These are phyloP conservation scores for Spathaspora gorwiae DNA, from an alignment of 805 yeast species.

Conservation along the genomic window DNA sequence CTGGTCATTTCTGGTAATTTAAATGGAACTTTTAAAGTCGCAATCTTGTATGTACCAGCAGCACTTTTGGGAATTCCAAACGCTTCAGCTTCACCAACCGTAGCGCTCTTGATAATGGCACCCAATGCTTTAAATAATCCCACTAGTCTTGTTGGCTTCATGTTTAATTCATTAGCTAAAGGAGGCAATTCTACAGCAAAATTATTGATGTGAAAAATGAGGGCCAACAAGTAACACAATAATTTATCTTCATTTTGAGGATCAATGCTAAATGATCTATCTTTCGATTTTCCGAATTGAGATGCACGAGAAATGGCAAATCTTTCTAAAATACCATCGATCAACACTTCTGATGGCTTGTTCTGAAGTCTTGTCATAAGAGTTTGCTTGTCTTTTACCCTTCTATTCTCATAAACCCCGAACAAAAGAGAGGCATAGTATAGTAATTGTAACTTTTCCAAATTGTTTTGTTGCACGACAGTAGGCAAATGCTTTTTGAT, in stretches of 20 bases:
- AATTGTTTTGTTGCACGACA: slow-evolving; percentile 39
- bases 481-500: slow-evolving; percentile 44
- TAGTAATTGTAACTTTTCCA: slow-evolving; percentile 60
- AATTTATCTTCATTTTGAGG: slow-evolving; percentile 86
- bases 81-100: slow-evolving; percentile 71
- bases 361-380: slow-evolving; percentile 55
- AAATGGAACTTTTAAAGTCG: slow-evolving; percentile 82
- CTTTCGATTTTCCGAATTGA: slow-evolving; percentile 68
- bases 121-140: slow-evolving; percentile 78
- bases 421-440: slow-evolving; percentile 75
- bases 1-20: slow-evolving; percentile 78
- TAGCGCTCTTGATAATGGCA: slow-evolving; percentile 67
- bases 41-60: slow-evolving; percentile 69
- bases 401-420: slow-evolving; percentile 74
- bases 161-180: slow-evolving; percentile 75
- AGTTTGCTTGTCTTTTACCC: slow-evolving; percentile 53
- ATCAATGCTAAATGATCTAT: slow-evolving; percentile 73
- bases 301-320: slow-evolving; percentile 68
- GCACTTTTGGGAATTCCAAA: slow-evolving; percentile 59
- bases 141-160: slow-evolving; percentile 70
- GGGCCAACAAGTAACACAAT: slow-evolving; percentile 69
- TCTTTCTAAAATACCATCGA: slow-evolving; percentile 66
- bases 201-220: slow-evolving; percentile 70
- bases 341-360: slow-evolving; percentile 65
- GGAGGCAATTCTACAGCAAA: slow-evolving; percentile 75